Conservation (phyloP, 208 protist species). For the Wallacemonas sp. region DNA sequence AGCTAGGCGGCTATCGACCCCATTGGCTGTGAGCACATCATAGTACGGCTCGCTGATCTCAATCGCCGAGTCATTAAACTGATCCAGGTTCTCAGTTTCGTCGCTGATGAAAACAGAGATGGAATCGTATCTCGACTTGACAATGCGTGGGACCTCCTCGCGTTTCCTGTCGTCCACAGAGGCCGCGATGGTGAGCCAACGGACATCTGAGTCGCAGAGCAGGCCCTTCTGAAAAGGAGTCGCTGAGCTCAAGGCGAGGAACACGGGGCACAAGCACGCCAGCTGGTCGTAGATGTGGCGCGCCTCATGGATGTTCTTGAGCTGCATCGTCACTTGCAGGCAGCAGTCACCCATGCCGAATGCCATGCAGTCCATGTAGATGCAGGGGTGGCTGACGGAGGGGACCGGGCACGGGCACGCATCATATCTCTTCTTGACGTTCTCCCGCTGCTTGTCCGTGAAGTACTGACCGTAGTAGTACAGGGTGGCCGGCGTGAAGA, state of each 20-base stretch:
- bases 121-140: conserved; percentile 97
- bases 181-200: conserved; percentile 96
- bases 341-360: conserved; percentile 99
- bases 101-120: conserved; percentile 93
- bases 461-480: conserved; percentile 94
- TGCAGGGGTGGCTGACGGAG: conserved; percentile 88
- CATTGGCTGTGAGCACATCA: conserved; percentile 59
- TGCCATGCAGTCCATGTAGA: conserved; percentile 99
- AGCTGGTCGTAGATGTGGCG: conserved; percentile 98
- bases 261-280: conserved; percentile 92
- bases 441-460: conserved; percentile 51
- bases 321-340: conserved; percentile 98
- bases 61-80: conserved; percentile 87
- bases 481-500: conserved; percentile 81
- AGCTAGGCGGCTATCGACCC: conserved; percentile 94
- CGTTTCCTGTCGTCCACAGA: conserved; percentile 97
- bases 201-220: conserved; percentile 95
- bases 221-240: conserved; percentile 97
- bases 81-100: conserved; percentile 48
- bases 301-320: conserved; percentile 91
- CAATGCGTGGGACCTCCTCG: conserved; percentile 88
- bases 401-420: conserved; percentile 80
- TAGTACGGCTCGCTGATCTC: conserved; percentile 89
- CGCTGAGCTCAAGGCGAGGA: conserved; percentile 96
- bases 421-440: conserved; percentile 80